Evolutionary conservation across 202 grass and related monocot species (phyloP).

Genomic region (Hordeum pubiflorum): DNA sequence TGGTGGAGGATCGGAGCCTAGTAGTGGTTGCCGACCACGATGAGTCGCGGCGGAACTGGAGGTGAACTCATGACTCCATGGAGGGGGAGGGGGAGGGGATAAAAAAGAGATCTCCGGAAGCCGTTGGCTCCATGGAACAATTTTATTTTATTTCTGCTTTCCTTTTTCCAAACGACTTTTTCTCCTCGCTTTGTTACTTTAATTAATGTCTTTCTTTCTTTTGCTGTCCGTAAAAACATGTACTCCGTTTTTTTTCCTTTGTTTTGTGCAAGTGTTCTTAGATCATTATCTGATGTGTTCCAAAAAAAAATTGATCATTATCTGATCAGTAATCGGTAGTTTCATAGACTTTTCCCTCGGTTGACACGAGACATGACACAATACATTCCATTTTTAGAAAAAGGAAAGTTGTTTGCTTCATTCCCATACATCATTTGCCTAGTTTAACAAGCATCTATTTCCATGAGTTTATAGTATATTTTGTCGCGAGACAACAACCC

Average conservation of each 20-base stretch:
- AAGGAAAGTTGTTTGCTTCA: neutral
- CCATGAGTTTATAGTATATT: too few species aligned
- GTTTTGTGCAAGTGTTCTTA: neutral
- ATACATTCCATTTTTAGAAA: neutral
- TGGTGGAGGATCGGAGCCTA: neutral
- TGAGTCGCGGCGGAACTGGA: neutral
- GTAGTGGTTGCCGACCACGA: slow-evolving; percentile 14
- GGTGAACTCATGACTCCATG: slow-evolving; percentile 11
- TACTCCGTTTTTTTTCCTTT: neutral
- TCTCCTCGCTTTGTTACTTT: neutral
- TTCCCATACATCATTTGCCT: neutral
- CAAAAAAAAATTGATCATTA: too few species aligned
- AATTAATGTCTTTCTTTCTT: neutral
- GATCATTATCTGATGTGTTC: too few species aligned
- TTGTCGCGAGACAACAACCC: too few species aligned
- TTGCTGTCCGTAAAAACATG: neutral
- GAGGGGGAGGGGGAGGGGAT: slow-evolving; percentile 10
- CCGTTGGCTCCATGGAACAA: neutral
- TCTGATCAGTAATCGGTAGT: too few species aligned
- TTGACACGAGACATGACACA: neutral
- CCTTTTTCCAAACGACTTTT: neutral
- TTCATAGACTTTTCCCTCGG: neutral
- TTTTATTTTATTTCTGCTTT: neutral
- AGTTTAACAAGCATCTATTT: too few species aligned
- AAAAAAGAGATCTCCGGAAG: slow-evolving; percentile 1